Evolutionary conservation across 1,284 basidiomycete genomes (phyloP).

Genomic region (Austroboletus niveus): DNA sequence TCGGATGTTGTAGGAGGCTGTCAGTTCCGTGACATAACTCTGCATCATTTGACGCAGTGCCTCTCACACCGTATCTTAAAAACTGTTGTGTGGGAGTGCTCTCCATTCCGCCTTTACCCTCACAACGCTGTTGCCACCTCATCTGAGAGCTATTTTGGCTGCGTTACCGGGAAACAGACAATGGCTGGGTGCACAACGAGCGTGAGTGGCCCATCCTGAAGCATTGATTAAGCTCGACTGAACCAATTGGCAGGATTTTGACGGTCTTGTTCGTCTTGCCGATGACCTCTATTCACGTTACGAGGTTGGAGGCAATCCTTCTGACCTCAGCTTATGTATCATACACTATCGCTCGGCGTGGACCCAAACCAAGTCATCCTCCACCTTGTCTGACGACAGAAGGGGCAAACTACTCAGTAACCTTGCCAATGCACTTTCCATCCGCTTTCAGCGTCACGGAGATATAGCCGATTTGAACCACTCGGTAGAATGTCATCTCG

Average conservation of each 20-base stretch:
- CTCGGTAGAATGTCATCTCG: conserved; percentile 29
- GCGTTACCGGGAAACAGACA: background rate
- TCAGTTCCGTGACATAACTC: conserved; percentile 16
- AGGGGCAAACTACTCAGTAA: conserved; percentile 29
- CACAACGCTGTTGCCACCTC: background rate
- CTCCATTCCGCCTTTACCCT: conserved; percentile 1
- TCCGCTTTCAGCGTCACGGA: conserved; percentile 29
- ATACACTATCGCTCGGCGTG: conserved; percentile 28
- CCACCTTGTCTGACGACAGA: conserved; percentile 15
- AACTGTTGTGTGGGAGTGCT: conserved; percentile 3
- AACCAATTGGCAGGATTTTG: conserved; percentile 20
- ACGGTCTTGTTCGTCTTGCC: conserved; percentile 26
- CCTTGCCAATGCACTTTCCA: conserved; percentile 32
- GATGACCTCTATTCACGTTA: conserved; percentile 25
- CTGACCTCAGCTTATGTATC: conserved; percentile 29
- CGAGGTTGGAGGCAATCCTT: conserved; percentile 14
- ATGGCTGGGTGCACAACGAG: conserved; percentile 14
- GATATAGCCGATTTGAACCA: conserved; percentile 33
- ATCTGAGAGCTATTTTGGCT: background rate
- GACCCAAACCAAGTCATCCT: conserved; percentile 19
- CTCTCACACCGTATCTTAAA: conserved; percentile 14
- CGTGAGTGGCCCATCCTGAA: conserved; percentile 9
- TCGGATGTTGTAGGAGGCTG: conserved; percentile 1
- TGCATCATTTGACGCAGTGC: conserved; percentile 3
- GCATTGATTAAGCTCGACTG: background rate